Evolutionary conservation across 768 basidiomycete species (phyloP), one percentile per base, ranked within the genome.

Genomic region (Rhodotorula graminis): DNA sequence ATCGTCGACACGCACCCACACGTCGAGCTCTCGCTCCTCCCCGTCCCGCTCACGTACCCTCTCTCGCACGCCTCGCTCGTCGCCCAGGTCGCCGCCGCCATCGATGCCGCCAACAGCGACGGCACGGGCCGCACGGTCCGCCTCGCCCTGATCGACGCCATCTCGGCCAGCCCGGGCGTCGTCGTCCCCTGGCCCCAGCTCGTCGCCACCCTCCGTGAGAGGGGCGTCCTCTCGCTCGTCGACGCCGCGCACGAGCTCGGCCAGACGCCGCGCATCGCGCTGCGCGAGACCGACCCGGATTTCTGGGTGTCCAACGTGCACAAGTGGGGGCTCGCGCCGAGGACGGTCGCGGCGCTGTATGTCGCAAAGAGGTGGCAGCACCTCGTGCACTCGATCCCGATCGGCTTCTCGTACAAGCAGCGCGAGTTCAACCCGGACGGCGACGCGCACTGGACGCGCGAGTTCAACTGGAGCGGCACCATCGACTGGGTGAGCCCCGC

Each of bases 201-300:
- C n/a, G 77, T 80, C 40, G 31, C 68, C 27, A 44, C 81, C 1
- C 80, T 80, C 69, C 78, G 78, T 60, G 68, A 78, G 67, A 79
- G 82, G 57, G 79, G 76, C 9, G 75, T 79, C 4, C 59, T 81
- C 23, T 62, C 62, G 67, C 64, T 83, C 19, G 80, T 83, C 56
- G 83, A 83, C 67, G 83, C 77, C 0, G 83, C 83, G 15, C 83
- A 83, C 69, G 65, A 79, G 19, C 80, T 83, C 52, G 83, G 83
- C 3, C 82, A 83, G 69, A 37, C 4, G 5, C 56, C 77, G 0
- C 78, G 80, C 25, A 74, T 81, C 27, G 78, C 82, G 63, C 76
- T 83, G n/a, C 71, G 76, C 40, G 62, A 47, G 6, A 37, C 77
- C 0, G 74, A 79, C 55, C 78, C 78, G 16, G 82, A 83, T 66